These are phyloP conservation scores for Scortechinia acanthostroma DNA, from an alignment of 2,329 filamentous ascomycete genomes.

Conservation along the genomic window DNA sequence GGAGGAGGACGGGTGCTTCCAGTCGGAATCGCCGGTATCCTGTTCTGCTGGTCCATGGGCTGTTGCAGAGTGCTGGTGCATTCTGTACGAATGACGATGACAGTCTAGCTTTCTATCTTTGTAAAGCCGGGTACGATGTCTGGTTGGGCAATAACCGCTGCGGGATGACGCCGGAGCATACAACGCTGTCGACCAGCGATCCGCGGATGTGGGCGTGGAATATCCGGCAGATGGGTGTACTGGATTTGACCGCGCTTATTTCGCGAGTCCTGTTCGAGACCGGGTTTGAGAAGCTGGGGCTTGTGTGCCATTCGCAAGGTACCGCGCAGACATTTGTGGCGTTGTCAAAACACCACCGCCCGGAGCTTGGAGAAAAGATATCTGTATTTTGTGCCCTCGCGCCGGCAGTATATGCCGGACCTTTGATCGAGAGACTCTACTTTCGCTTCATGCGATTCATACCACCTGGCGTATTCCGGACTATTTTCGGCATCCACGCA, in stretches of 20 bases:
- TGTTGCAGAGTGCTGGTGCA: conserved; percentile 80
- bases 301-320: conserved; percentile 84
- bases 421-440: conserved; percentile 77
- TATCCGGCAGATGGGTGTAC: conserved; percentile 84
- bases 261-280: conserved; percentile 77
- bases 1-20: conserved; percentile 35
- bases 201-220: conserved; percentile 97
- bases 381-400: conserved; percentile 87
- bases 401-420: conserved; percentile 83
- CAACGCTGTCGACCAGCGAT: conserved; percentile 62
- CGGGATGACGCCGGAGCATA: conserved; percentile 74
- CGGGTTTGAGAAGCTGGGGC: conserved; percentile 72
- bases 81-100: conserved; percentile 88
- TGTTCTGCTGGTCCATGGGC: conserved; percentile 78
- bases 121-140: conserved; percentile 86
- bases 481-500: conserved; percentile 83
- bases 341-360: conserved; percentile 80
- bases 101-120: conserved; percentile 83
- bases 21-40: conserved; percentile 44
- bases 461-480: conserved; percentile 66
- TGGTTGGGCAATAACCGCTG: conserved; percentile 94
- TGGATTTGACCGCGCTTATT: conserved; percentile 76
- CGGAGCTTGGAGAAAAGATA: conserved; percentile 74
- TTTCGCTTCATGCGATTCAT: conserved; percentile 87
- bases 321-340: conserved; percentile 84